These are phyloP conservation scores for Boletus vermiculosoides DNA, from an alignment of 768 basidiomycete genomes.

Conservation along the genomic window DNA sequence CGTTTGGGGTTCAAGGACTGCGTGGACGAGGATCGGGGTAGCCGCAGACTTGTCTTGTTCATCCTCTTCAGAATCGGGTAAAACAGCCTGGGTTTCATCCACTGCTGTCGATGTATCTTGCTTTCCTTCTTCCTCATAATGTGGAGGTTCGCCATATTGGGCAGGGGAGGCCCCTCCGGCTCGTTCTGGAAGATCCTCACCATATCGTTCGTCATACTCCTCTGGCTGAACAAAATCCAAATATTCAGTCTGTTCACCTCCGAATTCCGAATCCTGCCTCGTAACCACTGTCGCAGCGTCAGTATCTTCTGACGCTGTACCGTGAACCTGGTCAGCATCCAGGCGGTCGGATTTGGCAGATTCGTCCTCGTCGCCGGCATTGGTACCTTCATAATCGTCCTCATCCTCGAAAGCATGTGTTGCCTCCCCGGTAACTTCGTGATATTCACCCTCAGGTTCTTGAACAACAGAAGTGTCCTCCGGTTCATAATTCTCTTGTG, in stretches of 20 bases:
- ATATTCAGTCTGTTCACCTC: constrained; percentile 36
- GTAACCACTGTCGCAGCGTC: constrained; percentile 12
- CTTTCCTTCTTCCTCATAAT: constrained; percentile 26
- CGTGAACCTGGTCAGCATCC: constrained; percentile 33
- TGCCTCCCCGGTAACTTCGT: constrained; percentile 15
- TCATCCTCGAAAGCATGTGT: constrained; percentile 22
- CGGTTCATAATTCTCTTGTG: constrained; percentile 9
- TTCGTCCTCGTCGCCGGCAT: constrained; percentile 19
- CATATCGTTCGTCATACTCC: constrained; percentile 38
- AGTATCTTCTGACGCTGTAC: constrained; percentile 20
- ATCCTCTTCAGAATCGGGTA: constrained; percentile 13
- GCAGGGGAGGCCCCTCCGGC: constrained; percentile 13
- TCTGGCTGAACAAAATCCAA: constrained; percentile 32
- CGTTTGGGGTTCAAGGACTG: constrained; percentile 10
- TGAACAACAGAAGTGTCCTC: constrained; percentile 3
- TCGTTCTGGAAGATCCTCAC: constrained; percentile 36
- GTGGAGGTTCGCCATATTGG: constrained; percentile 19
- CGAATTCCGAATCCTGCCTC: constrained; percentile 16
- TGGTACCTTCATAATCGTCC: constrained; percentile 18
- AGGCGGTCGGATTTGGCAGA: constrained; percentile 18
- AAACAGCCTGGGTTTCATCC: constrained; percentile 16
- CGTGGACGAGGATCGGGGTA: constrained; percentile 15
- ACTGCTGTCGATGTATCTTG: constrained; percentile 17
- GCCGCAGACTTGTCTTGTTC: constrained; percentile 12
- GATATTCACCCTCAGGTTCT: constrained; percentile 17